Evolutionary conservation across 495 filamentous ascomycete genomes (phyloP).

Genomic region (Sphaerosporella brunnea): DNA sequence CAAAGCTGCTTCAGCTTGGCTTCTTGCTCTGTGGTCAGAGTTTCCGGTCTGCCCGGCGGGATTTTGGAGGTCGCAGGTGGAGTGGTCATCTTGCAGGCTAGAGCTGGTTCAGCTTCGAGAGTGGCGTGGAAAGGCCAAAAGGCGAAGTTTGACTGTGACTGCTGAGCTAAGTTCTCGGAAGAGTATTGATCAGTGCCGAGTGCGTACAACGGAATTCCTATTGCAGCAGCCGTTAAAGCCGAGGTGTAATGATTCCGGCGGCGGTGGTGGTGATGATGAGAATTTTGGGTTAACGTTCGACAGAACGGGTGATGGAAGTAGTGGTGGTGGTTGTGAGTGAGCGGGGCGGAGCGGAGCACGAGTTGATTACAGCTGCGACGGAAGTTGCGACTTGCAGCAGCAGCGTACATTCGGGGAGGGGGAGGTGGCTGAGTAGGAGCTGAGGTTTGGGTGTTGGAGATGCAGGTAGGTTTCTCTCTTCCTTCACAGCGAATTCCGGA

Average conservation of each 20-base stretch:
- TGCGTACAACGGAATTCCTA: neutral
- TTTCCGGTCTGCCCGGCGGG: constrained; percentile 60
- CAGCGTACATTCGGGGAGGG: too few relatives aligned
- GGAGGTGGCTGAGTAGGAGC: too few relatives aligned
- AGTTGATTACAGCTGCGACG: neutral
- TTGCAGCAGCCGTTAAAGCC: neutral
- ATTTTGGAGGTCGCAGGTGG: neutral
- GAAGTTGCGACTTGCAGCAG: constrained; percentile 1
- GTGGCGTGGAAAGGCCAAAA: constrained; percentile 1
- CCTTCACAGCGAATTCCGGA: too few relatives aligned
- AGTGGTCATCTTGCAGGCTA: neutral
- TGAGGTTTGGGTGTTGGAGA: too few relatives aligned
- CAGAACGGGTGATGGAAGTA: neutral
- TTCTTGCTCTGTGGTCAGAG: constrained; percentile 74
- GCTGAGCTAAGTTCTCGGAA: too few relatives aligned
- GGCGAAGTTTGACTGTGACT: too few relatives aligned
- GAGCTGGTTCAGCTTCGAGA: neutral
- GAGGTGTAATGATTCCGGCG: neutral
- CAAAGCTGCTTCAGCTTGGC: constrained; percentile 78
- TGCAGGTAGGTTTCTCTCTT: too few relatives aligned
- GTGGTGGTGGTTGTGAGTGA: neutral
- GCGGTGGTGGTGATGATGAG: neutral
- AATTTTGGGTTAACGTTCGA: neutral
- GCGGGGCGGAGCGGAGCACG: neutral
- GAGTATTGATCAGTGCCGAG: neutral